A percentile compares a stretch with the other conserved stretches of the same genome.
These are phyloP conservation scores for Leishmania martiniquensis DNA, from an alignment of 208 protist species.

Conservation along the genomic window DNA sequence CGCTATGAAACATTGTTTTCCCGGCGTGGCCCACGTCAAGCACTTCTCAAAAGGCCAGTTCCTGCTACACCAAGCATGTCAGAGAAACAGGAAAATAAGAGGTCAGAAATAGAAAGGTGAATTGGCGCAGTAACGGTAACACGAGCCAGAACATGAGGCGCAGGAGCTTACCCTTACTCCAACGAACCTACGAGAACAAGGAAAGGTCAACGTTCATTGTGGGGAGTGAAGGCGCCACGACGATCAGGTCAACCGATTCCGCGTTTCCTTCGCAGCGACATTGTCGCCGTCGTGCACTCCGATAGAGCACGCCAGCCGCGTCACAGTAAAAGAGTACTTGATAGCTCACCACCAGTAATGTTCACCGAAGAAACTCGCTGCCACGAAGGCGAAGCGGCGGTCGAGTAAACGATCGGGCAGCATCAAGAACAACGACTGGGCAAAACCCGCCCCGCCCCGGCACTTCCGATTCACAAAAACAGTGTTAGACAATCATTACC, in stretches of 20 bases:
- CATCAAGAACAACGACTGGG: not conserved
- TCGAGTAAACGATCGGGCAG: not conserved
- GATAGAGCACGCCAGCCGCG: not conserved
- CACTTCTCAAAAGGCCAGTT: not conserved
- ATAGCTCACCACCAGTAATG: not conserved
- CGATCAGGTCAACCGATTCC: not conserved
- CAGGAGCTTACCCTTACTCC: not conserved
- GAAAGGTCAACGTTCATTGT: not conserved
- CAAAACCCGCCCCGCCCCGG: not conserved
- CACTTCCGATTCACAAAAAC: not conserved
- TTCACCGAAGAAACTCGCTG: not conserved
- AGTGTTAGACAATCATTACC: not conserved
- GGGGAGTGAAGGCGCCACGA: not conserved
- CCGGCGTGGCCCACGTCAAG: not conserved
- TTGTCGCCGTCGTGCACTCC: not conserved
- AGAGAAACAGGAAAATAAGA: not conserved
- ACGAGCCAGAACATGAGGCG: not conserved
- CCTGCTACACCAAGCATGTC: not conserved
- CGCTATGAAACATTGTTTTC: slow-evolving; percentile 16
- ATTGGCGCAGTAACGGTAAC: not conserved
- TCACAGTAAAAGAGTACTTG: not conserved
- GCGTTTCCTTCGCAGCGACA: not conserved
- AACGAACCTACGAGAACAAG: not conserved
- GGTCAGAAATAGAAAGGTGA: not conserved
- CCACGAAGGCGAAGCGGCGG: not conserved